phyloP scores from a whole-genome alignment of 2,329 filamentous ascomycete genomes.

The Microdochium bolleyi region DNA sequence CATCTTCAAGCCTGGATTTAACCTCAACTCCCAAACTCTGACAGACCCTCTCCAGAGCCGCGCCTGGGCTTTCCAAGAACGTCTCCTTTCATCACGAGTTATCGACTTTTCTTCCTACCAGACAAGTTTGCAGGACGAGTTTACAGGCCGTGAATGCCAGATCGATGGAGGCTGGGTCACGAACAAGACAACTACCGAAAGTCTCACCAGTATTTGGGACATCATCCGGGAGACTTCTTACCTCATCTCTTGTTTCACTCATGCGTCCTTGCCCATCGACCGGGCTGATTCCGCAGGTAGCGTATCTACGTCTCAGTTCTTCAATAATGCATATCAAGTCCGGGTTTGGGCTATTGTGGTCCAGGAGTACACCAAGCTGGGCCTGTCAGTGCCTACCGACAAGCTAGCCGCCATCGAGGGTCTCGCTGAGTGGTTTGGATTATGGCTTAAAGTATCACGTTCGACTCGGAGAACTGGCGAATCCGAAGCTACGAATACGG shows the following conservation, averaged over 20 bases:
- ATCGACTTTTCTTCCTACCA: conserved; percentile 4
- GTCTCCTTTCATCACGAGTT: conserved; percentile 4
- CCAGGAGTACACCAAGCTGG: background rate
- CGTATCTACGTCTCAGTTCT: background rate
- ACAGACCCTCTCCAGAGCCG: conserved; percentile 1
- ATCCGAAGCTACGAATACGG: background rate
- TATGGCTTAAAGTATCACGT: background rate
- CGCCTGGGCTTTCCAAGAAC: conserved; percentile 7
- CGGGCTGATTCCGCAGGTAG: background rate
- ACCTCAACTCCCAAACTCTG: background rate
- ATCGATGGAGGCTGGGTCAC: background rate
- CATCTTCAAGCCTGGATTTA: background rate
- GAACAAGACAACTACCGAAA: background rate
- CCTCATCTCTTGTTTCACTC: background rate
- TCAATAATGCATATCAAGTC: background rate
- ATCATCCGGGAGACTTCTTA: background rate
- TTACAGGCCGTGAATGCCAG: background rate
- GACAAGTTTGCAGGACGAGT: background rate
- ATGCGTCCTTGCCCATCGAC: background rate
- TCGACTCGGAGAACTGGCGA: background rate
- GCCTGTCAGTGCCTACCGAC: background rate
- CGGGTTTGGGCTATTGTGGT: background rate
- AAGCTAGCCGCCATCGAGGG: background rate
- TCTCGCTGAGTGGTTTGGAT: background rate
- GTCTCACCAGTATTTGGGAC: background rate